A percentile compares a stretch with the other conserved stretches of the same genome.
These are phyloP conservation scores for Fusarium penzigii DNA, from an alignment of 2,329 filamentous ascomycete species.

Conservation along the genomic window DNA sequence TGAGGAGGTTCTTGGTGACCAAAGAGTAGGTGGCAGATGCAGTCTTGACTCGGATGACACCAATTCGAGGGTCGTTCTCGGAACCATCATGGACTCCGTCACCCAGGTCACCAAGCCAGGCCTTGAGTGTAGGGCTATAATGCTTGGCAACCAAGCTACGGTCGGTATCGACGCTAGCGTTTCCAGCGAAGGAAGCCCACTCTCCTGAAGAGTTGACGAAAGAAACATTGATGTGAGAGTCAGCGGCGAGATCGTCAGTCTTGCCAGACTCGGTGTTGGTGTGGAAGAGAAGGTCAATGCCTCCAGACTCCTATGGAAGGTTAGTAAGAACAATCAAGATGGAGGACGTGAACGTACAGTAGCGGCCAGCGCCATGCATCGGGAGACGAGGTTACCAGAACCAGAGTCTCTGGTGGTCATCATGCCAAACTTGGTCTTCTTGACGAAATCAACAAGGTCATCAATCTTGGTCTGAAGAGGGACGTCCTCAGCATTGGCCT, in stretches of 20 bases:
- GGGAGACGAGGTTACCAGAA: constrained; percentile 69
- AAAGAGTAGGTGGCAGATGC: constrained; percentile 73
- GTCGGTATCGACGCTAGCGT: constrained; percentile 69
- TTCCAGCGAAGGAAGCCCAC: constrained; percentile 86
- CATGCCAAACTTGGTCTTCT: constrained; percentile 80
- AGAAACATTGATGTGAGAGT: constrained; percentile 76
- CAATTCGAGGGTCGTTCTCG: constrained; percentile 78
- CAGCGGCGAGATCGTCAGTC: constrained; percentile 73
- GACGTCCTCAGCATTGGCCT: constrained; percentile 66
- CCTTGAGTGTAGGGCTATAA: constrained; percentile 73
- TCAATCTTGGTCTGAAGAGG: constrained; percentile 74
- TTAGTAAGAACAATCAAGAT: not conserved
- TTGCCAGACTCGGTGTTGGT: constrained; percentile 90
- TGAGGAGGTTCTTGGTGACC: constrained; percentile 61
- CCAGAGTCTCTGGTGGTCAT: constrained; percentile 75
- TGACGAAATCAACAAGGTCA: constrained; percentile 71
- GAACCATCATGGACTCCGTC: constrained; percentile 83
- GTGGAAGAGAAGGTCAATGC: constrained; percentile 84
- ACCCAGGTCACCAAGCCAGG: constrained; percentile 83
- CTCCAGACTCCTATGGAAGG: constrained; percentile 65
- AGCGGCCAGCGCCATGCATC: constrained; percentile 82
- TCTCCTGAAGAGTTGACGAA: constrained; percentile 77
- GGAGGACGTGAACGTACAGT: constrained; percentile 54
- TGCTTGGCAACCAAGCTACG: constrained; percentile 69
- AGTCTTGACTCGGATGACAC: constrained; percentile 75